Percentiles rank a stretch among this genome's conserved stretches.
Conservation (phyloP, 164 flowering plant genomes). For the Magnolia kwangsiensis region DNA sequence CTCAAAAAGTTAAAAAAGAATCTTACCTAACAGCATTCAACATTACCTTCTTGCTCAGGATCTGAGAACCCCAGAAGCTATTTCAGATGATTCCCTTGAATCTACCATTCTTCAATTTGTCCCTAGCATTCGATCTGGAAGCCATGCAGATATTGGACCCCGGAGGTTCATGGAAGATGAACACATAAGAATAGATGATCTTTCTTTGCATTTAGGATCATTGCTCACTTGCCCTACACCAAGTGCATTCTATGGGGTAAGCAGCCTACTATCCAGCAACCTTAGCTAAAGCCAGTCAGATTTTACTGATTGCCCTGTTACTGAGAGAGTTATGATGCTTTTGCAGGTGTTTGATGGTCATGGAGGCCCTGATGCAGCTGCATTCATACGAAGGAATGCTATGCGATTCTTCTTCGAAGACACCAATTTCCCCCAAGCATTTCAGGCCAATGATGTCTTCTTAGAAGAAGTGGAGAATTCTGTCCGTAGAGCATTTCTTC, state of each 20-base stretch:
- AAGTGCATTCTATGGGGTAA: constrained; percentile 81
- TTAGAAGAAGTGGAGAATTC: constrained; percentile 52
- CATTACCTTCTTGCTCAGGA: constrained; percentile 28
- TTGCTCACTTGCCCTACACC: constrained; percentile 43
- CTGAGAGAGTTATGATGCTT: not conserved
- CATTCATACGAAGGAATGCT: constrained; percentile 61
- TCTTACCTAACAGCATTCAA: not conserved
- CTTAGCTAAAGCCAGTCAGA: not conserved
- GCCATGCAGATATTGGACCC: constrained; percentile 67
- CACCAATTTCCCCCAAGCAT: constrained; percentile 48
- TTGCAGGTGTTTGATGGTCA: constrained; percentile 90
- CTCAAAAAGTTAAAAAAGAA: not conserved
- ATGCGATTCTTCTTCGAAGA: constrained; percentile 66
- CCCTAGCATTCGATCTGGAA: constrained; percentile 75
- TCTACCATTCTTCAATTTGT: constrained; percentile 30
- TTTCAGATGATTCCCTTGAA: constrained; percentile 30
- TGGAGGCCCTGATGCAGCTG: constrained; percentile 93
- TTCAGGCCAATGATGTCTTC: constrained; percentile 45
- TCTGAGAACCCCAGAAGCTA: constrained; percentile 29
- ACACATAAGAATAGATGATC: constrained; percentile 73
- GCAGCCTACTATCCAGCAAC: not conserved
- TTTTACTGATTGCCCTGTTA: not conserved
- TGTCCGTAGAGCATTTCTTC: constrained; percentile 55
- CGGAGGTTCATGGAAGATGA: constrained; percentile 78
- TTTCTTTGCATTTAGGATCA: constrained; percentile 51